These are phyloP conservation scores for Eucalyptus lansdowneana DNA, from an alignment of 345 rosid species.

Conservation along the genomic window DNA sequence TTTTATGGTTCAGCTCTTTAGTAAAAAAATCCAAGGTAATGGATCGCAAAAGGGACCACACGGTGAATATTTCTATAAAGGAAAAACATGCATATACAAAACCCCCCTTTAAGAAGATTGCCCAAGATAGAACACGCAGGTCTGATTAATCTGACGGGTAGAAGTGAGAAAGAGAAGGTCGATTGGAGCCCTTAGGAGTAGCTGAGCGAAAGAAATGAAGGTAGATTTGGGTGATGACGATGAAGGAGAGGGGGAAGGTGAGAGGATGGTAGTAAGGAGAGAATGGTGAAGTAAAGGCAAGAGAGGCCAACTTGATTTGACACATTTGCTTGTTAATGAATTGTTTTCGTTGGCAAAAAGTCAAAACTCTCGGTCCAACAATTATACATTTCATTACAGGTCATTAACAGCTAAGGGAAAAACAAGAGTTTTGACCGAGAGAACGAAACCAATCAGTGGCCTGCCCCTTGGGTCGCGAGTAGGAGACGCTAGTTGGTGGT, in stretches of 20 bases:
- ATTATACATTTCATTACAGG: background rate
- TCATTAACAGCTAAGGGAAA: background rate
- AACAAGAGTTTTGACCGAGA: background rate
- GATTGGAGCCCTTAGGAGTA: background rate
- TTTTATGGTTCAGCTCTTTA: background rate
- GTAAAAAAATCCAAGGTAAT: background rate
- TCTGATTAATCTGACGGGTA: background rate
- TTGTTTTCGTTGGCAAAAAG: background rate
- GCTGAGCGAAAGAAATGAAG: background rate
- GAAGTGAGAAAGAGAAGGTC: background rate
- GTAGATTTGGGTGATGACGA: background rate
- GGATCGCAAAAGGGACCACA: background rate
- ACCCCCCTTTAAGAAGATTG: background rate
- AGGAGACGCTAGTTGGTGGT: background rate
- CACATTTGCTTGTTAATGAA: background rate
- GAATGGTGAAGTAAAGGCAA: background rate
- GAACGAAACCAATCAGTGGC: background rate
- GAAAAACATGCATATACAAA: background rate
- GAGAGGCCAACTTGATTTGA: background rate
- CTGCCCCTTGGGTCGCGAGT: background rate
- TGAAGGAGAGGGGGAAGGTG: background rate
- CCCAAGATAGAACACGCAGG: background rate
- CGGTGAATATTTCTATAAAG: background rate
- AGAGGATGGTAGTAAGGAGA: background rate
- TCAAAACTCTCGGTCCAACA: background rate